Percentiles rank a stretch among this genome's conserved stretches.
These are phyloP conservation scores for Aquilaria agallochum DNA, from an alignment of 441 rosid genomes.

Conservation along the genomic window DNA sequence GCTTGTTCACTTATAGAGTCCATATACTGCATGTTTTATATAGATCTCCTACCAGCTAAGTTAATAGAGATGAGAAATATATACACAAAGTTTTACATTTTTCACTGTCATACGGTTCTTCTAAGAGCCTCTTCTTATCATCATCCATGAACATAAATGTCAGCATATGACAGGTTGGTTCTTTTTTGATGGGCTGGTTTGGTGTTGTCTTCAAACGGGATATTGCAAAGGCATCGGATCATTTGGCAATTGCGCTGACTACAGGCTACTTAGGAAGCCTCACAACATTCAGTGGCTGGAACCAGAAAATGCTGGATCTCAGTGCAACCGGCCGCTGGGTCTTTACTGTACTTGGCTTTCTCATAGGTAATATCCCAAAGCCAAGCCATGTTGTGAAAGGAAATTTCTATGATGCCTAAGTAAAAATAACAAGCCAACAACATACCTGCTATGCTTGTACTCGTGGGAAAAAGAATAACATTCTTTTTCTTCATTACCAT, in stretches of 20 bases:
- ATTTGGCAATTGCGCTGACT: slow-evolving; percentile 70
- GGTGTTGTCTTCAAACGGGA: slow-evolving; percentile 84
- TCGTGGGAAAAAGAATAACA: not conserved
- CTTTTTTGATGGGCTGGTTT: slow-evolving; percentile 96
- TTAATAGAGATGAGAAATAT: too few relatives aligned
- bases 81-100: too few relatives aligned
- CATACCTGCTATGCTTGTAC: too few relatives aligned
- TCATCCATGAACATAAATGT: not conserved
- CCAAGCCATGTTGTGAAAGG: not conserved
- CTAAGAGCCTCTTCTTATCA: too few relatives aligned
- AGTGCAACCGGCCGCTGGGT: slow-evolving; percentile 69
- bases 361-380: slow-evolving; percentile 43
- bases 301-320: slow-evolving; percentile 93
- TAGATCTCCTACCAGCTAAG: too few relatives aligned
- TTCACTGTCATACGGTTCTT: too few relatives aligned
- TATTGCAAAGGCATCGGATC: slow-evolving; percentile 54
- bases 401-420: not conserved
- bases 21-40: too few relatives aligned
- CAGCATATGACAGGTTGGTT: slow-evolving; percentile 58
- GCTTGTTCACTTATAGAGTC: too few relatives aligned
- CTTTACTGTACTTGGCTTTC: slow-evolving; percentile 55
- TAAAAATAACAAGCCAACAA: not conserved
- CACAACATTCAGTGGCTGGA: slow-evolving; percentile 94
- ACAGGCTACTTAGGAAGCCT: slow-evolving; percentile 90
- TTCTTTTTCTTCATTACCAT: slow-evolving; percentile 7